Evolutionary conservation across 371 early-diverging fungal species (phyloP).

Genomic region (Actinomortierella ambigua): DNA sequence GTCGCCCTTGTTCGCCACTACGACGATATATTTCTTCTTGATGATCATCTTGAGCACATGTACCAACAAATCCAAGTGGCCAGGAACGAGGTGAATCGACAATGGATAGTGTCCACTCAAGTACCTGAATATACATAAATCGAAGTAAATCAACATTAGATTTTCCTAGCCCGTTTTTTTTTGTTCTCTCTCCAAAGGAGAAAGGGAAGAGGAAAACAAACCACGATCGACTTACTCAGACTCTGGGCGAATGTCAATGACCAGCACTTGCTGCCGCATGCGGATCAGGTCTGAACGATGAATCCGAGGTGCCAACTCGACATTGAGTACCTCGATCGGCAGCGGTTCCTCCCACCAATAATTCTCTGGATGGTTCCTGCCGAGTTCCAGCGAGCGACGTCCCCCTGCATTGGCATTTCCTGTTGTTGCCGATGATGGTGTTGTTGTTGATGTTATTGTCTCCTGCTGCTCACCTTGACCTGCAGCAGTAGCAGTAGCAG

Average conservation of each 20-base stretch:
- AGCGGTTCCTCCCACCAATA: constrained; percentile 67
- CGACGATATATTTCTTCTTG: constrained; percentile 63
- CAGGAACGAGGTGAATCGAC: constrained; percentile 58
- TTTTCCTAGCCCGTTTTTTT: not conserved
- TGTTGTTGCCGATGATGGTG: too few relatives aligned
- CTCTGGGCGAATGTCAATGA: constrained; percentile 67
- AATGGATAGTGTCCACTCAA: constrained; percentile 60
- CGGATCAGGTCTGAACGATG: constrained; percentile 54
- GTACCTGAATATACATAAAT: constrained; percentile 50
- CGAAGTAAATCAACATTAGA: too few relatives aligned
- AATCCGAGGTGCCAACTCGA: constrained; percentile 65
- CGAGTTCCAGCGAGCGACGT: not conserved
- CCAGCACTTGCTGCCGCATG: constrained; percentile 55
- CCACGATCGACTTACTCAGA: constrained; percentile 52
- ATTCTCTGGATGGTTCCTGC: constrained; percentile 1
- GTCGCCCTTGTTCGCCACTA: constrained; percentile 54
- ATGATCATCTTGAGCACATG: constrained; percentile 53
- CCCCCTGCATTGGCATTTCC: not conserved
- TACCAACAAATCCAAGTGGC: constrained; percentile 54
- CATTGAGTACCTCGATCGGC: constrained; percentile 56
- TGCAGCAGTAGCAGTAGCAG: too few relatives aligned
- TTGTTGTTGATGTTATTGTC: too few relatives aligned
- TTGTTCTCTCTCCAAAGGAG: not conserved
- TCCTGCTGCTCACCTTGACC: too few relatives aligned
- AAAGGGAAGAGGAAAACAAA: not conserved